Conservation (phyloP, 2,329 filamentous ascomycete genomes). For the Fusarium chaquense region DNA sequence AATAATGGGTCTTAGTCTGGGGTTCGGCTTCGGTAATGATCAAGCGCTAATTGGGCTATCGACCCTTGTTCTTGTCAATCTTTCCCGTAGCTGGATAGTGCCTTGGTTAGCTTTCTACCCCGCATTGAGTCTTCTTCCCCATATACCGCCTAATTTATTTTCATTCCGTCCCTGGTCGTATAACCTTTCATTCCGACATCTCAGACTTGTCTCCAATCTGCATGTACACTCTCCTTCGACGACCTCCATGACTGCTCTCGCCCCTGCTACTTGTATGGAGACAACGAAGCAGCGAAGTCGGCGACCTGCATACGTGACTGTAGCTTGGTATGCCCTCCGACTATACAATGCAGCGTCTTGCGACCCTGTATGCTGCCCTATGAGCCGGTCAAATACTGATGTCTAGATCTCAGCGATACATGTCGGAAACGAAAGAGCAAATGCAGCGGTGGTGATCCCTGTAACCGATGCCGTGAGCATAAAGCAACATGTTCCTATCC, state of each 20-base stretch:
- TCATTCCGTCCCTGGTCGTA: not conserved
- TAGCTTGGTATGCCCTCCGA: not conserved
- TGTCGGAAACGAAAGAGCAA: not conserved
- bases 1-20: not conserved
- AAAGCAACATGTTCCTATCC: not conserved
- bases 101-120: not conserved
- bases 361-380: not conserved
- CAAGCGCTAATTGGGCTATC: not conserved
- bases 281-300: not conserved
- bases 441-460: not conserved
- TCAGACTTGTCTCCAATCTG: not conserved
- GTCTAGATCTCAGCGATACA: not conserved
- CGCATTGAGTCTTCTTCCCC: not conserved
- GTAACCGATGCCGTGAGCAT: not conserved
- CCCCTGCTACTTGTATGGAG: not conserved
- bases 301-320: not conserved
- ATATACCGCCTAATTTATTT: not conserved
- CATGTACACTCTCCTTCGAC: not conserved
- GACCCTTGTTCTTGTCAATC: not conserved
- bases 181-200: not conserved
- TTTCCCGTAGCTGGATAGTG: not conserved
- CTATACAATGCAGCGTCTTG: not conserved
- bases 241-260: not conserved
- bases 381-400: not conserved
- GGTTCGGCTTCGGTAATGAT: not conserved